phyloP scores from a whole-genome alignment of 768 basidiomycete genomes.

The Clathrus columnatus region DNA sequence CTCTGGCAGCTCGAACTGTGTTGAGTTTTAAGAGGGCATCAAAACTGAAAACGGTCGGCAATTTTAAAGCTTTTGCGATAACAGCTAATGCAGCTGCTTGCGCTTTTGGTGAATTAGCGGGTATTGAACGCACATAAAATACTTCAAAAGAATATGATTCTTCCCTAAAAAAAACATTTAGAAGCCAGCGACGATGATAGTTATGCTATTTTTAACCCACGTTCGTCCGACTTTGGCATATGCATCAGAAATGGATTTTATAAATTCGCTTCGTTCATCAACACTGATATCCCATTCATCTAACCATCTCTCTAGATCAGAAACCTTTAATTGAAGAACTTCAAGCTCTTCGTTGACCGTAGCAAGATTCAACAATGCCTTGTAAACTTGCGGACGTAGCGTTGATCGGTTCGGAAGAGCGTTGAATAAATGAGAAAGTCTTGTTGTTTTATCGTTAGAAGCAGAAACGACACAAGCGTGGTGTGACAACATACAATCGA shows the following conservation, averaged over 20 bases:
- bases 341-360: constrained; percentile 52
- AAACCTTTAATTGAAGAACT: constrained; percentile 47
- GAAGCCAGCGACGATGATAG: background rate
- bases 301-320: constrained; percentile 68
- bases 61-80: constrained; percentile 55
- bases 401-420: constrained; percentile 57
- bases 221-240: constrained; percentile 46
- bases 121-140: constrained; percentile 51
- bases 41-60: constrained; percentile 68
- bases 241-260: constrained; percentile 53
- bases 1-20: constrained; percentile 53
- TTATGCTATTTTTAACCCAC: constrained; percentile 33
- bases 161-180: constrained; percentile 29
- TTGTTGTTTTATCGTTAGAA: constrained; percentile 19
- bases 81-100: constrained; percentile 48
- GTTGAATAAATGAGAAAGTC: constrained; percentile 79
- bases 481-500: constrained; percentile 53
- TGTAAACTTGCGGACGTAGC: constrained; percentile 55
- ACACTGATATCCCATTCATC: constrained; percentile 62
- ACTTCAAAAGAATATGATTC: constrained; percentile 58
- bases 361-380: constrained; percentile 51
- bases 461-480: background rate
- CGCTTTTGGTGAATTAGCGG: constrained; percentile 42
- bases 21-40: constrained; percentile 74
- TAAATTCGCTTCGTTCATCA: constrained; percentile 55